These are phyloP conservation scores for Colletotrichum salicis DNA, from an alignment of 2,329 filamentous ascomycete species.

Conservation along the genomic window DNA sequence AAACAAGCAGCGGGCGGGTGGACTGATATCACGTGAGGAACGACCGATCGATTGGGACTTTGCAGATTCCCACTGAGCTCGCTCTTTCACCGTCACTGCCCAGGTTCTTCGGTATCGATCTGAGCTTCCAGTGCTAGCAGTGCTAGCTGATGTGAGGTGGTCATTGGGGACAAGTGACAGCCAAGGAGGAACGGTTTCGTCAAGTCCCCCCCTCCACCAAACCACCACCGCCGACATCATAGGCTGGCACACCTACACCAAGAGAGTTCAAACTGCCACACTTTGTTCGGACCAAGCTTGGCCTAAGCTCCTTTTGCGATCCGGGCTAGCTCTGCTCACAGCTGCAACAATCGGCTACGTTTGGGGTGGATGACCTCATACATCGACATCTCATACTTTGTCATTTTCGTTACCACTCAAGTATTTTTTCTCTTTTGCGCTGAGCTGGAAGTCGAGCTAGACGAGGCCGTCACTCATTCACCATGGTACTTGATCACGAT, in stretches of 20 bases:
- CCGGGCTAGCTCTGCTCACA: slow-evolving; percentile 5
- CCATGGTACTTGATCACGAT: not conserved
- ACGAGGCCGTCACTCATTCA: not conserved
- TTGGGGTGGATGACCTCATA: slow-evolving; percentile 23
- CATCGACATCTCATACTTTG: not conserved
- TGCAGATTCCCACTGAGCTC: too few species aligned
- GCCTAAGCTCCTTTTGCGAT: slow-evolving; percentile 21
- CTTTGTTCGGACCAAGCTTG: not conserved
- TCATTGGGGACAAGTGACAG: not conserved
- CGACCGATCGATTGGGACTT: not conserved
- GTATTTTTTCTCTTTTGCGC: not conserved
- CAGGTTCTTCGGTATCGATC: not conserved
- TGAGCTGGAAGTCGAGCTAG: not conserved
- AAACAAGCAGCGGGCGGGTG: slow-evolving; percentile 31
- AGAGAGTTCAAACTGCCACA: not conserved
- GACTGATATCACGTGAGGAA: slow-evolving; percentile 43
- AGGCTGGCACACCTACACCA: slow-evolving; percentile 20
- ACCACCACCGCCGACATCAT: slow-evolving; percentile 28
- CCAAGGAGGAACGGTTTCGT: slow-evolving; percentile 5
- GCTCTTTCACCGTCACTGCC: not conserved
- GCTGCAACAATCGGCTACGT: slow-evolving; percentile 6
- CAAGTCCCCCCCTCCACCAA: not conserved
- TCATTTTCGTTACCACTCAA: not conserved
- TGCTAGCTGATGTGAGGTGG: not conserved
- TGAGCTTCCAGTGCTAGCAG: too few species aligned